phyloP scores from a whole-genome alignment of 2,329 filamentous ascomycete species.

The Metarhizium robertsii region DNA sequence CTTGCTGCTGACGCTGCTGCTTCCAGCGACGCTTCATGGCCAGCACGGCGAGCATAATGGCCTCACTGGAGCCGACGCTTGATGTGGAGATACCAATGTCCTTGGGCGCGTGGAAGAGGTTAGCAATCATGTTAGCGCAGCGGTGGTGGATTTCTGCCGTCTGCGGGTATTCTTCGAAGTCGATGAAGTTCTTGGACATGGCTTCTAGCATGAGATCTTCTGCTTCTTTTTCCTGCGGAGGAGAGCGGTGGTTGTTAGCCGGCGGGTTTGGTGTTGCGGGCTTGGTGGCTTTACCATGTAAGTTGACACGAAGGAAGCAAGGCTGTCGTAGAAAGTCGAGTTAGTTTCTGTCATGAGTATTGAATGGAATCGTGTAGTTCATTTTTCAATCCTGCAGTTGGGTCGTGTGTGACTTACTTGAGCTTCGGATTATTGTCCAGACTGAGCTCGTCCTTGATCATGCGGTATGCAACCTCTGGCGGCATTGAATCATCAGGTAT shows the following conservation, averaged over 20 bases:
- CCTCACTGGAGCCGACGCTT: conserved; percentile 82
- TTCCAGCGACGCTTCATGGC: conserved; percentile 58
- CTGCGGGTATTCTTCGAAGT: conserved; percentile 78
- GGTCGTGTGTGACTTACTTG: conserved; percentile 36
- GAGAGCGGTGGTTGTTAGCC: background rate
- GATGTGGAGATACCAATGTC: conserved; percentile 74
- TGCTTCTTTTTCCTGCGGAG: conserved; percentile 73
- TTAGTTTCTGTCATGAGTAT: no score
- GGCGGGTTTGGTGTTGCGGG: background rate
- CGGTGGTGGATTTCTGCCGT: conserved; percentile 83
- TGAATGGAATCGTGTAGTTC: no score
- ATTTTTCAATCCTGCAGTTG: no score
- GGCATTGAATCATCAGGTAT: conserved; percentile 93
- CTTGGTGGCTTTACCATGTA: conserved; percentile 60
- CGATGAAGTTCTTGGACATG: conserved; percentile 92
- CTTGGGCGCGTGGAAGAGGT: conserved; percentile 74
- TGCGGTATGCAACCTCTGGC: conserved; percentile 78
- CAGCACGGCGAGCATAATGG: conserved; percentile 50
- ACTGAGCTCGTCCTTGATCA: conserved; percentile 93
- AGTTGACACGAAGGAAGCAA: conserved; percentile 90
- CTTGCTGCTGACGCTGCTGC: conserved; percentile 72
- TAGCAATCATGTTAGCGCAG: conserved; percentile 83
- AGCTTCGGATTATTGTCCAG: conserved; percentile 87
- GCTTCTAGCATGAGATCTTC: conserved; percentile 86
- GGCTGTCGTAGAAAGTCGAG: conserved; percentile 32